Evolutionary conservation across 495 filamentous ascomycete genomes (phyloP).

Genomic region (Penicillium malachiteum): DNA sequence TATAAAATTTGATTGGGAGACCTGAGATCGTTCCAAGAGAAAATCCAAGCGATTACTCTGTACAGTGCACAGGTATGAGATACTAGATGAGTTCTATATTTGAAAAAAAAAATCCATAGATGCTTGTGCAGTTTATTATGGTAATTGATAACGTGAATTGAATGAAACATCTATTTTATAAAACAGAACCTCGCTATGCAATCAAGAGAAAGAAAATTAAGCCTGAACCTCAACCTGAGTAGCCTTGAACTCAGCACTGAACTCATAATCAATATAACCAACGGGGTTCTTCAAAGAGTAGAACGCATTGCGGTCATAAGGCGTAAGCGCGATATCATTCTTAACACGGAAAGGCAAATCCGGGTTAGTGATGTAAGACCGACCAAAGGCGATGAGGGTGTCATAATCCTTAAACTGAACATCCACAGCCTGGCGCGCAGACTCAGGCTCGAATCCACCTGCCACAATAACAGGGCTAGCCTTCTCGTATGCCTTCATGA

Average conservation of each 20-base stretch:
- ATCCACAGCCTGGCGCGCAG: constrained; percentile 53
- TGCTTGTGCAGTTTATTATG: no score
- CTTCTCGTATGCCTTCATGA: constrained; percentile 38
- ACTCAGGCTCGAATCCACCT: constrained; percentile 53
- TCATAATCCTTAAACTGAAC: constrained; percentile 52
- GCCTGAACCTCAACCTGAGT: constrained; percentile 17
- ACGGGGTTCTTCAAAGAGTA: constrained; percentile 47
- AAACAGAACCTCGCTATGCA: constrained; percentile 9
- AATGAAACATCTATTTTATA: not conserved
- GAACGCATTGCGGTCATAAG: constrained; percentile 59
- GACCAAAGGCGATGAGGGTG: constrained; percentile 57
- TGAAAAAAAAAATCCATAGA: no score
- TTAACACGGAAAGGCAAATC: constrained; percentile 65
- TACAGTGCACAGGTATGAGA: no score
- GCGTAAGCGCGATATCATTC: constrained; percentile 52
- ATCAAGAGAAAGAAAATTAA: constrained; percentile 4
- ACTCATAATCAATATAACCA: constrained; percentile 65
- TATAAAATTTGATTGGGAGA: constrained; percentile 11
- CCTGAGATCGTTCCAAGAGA: not conserved
- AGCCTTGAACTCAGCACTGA: constrained; percentile 38
- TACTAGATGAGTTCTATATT: no score
- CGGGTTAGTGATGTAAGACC: constrained; percentile 68
- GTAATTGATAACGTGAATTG: not conserved
- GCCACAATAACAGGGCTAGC: constrained; percentile 58
- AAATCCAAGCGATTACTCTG: not conserved